phyloP scores from a whole-genome alignment of 2,329 filamentous ascomycete genomes.

The Diaporthe citri region DNA sequence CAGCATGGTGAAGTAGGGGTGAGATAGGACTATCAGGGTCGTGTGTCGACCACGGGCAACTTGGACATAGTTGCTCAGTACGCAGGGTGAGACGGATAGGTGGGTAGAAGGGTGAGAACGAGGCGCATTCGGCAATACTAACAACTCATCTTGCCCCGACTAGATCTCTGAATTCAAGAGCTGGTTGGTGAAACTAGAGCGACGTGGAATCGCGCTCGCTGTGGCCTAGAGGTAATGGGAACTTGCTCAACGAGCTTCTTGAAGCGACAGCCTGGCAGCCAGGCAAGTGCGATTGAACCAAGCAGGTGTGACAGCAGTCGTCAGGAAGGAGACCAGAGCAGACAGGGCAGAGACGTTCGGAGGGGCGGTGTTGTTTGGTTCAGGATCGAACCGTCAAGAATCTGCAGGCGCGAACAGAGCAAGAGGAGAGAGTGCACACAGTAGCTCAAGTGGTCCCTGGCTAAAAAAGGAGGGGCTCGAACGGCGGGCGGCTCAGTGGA shows the following conservation, averaged over 20 bases:
- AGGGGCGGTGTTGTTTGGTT: conserved; percentile 15
- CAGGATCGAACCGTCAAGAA: conserved; percentile 18
- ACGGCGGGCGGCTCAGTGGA: conserved; percentile 12
- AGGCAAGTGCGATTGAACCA: conserved; percentile 18
- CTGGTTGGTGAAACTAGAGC: conserved; percentile 23
- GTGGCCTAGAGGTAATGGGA: neutral
- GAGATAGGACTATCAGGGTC: conserved; percentile 13
- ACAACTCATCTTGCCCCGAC: conserved; percentile 54
- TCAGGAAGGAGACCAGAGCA: neutral
- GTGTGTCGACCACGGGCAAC: neutral
- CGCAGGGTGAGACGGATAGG: neutral
- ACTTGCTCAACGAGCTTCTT: conserved; percentile 13
- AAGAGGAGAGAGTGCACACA: conserved; percentile 1
- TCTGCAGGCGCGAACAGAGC: conserved; percentile 13
- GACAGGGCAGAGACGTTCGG: neutral
- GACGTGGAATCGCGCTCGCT: conserved; percentile 20
- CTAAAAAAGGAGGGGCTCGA: conserved; percentile 33
- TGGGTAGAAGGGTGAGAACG: neutral
- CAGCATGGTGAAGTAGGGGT: conserved; percentile 33
- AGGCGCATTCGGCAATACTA: conserved; percentile 45
- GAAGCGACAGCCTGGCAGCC: neutral
- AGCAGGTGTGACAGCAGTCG: neutral
- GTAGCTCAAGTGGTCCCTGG: conserved; percentile 34
- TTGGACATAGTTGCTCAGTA: conserved; percentile 15
- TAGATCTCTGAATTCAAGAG: conserved; percentile 7